Conservation (phyloP, 2,329 filamentous ascomycete species). For the Fusarium secorum region DNA sequence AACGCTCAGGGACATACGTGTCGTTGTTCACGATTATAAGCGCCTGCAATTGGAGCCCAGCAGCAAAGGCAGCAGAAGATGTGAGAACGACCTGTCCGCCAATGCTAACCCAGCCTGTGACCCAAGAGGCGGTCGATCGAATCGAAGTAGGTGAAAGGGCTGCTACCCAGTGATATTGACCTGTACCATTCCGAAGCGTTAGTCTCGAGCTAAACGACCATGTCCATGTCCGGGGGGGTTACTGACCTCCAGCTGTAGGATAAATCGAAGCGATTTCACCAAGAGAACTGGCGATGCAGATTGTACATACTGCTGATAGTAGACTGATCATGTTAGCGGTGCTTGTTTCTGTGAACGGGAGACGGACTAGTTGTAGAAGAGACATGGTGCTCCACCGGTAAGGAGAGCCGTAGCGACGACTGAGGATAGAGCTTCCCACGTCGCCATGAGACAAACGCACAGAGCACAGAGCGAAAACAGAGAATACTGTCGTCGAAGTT, state of each 20-base stretch:
- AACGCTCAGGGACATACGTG: conserved; percentile 51
- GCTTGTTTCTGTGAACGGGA: fast-evolving
- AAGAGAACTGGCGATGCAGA: conserved; percentile 28
- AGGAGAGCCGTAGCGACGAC: conserved; percentile 55
- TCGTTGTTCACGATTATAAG: conserved; percentile 54
- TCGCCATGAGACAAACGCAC: conserved; percentile 58
- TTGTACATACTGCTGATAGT: conserved; percentile 18
- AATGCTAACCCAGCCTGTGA: conserved; percentile 47
- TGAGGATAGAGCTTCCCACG: conserved; percentile 58
- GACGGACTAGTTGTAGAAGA: conserved; percentile 48
- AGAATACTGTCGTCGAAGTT: conserved; percentile 48
- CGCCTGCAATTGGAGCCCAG: conserved; percentile 53
- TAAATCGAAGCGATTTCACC: conserved; percentile 35
- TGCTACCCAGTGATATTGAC: conserved; percentile 36
- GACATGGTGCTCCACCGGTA: conserved; percentile 55
- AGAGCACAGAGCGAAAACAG: conserved; percentile 54
- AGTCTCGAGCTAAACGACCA: background rate
- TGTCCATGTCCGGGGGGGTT: fast-evolving
- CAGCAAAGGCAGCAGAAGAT: conserved; percentile 57
- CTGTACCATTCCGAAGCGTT: background rate
- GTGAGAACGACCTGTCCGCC: conserved; percentile 56
- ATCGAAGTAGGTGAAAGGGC: conserved; percentile 25
- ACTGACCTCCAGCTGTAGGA: conserved; percentile 30
- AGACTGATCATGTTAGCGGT: background rate
- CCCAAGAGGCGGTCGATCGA: background rate